These are phyloP conservation scores for Ogataea hybrid DNA, from an alignment of 1,139 yeast species.

Conservation along the genomic window DNA sequence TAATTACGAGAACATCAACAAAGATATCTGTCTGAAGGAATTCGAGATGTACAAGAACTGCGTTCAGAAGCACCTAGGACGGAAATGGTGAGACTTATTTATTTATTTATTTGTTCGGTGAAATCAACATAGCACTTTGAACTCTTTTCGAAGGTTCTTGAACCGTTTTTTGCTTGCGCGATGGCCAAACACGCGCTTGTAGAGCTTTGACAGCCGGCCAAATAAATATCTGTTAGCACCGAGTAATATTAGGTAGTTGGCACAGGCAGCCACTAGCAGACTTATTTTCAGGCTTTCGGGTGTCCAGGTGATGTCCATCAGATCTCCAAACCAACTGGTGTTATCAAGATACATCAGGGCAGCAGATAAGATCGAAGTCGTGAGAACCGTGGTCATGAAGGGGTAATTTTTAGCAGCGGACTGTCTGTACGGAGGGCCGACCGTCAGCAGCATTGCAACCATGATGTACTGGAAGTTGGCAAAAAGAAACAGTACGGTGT, in stretches of 20 bases:
- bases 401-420: conserved; percentile 68
- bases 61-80: conserved; percentile 41
- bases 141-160: conserved; percentile 29
- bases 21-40: conserved; percentile 57
- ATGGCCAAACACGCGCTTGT: conserved; percentile 31
- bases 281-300: conserved; percentile 49
- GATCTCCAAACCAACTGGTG: conserved; percentile 53
- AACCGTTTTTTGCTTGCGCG: conserved; percentile 30
- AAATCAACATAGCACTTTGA: conserved; percentile 14
- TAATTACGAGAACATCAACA: conserved; percentile 52
- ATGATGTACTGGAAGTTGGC: conserved; percentile 89
- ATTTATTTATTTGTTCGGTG: conserved; percentile 1
- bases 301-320: conserved; percentile 74
- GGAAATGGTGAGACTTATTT: conserved; percentile 19
- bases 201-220: conserved; percentile 30
- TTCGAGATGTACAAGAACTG: conserved; percentile 57
- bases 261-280: conserved; percentile 44
- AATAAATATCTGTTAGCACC: conserved; percentile 43
- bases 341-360: conserved; percentile 49
- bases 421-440: conserved; percentile 94
- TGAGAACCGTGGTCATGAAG: conserved; percentile 59
- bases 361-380: conserved; percentile 48
- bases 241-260: conserved; percentile 51
- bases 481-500: conserved; percentile 76
- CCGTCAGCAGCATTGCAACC: conserved; percentile 76